Evolutionary conservation across 2,329 filamentous ascomycete species (phyloP).

Genomic region (Penicillium glabrum): DNA sequence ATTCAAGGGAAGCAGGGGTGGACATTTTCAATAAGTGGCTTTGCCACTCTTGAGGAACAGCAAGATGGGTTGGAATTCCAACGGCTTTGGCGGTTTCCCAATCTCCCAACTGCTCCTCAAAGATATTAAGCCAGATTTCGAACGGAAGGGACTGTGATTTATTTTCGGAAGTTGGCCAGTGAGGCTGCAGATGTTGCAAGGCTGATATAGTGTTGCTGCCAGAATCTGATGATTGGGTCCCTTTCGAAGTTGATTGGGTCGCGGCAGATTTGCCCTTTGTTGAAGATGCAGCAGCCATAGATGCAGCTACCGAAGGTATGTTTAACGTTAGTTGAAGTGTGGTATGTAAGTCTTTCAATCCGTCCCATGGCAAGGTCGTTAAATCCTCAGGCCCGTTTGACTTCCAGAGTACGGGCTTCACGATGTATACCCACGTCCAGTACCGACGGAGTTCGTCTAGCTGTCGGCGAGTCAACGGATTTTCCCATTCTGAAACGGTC

Average conservation of each 20-base stretch:
- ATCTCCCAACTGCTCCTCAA: conserved; percentile 74
- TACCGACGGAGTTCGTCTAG: conserved; percentile 78
- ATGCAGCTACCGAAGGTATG: conserved; percentile 19
- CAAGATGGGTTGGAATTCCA: conserved; percentile 75
- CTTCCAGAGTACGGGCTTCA: conserved; percentile 80
- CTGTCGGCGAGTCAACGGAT: conserved; percentile 84
- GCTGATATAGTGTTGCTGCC: conserved; percentile 34
- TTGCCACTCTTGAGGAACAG: conserved; percentile 72
- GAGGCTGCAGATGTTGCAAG: conserved; percentile 24
- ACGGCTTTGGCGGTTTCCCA: conserved; percentile 87
- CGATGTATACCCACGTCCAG: conserved; percentile 83
- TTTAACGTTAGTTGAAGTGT: conserved; percentile 34
- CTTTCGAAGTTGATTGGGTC: conserved; percentile 10
- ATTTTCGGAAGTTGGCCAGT: conserved; percentile 18
- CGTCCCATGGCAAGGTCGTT: conserved; percentile 52
- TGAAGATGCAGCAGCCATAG: conserved; percentile 11
- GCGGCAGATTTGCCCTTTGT: conserved; percentile 8
- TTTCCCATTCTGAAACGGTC: conserved; percentile 86
- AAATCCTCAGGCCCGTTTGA: conserved; percentile 62
- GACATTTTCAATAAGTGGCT: conserved; percentile 63
- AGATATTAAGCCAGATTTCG: conserved; percentile 86
- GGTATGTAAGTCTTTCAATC: conserved; percentile 34
- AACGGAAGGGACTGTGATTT: conserved; percentile 60
- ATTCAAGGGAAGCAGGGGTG: conserved; percentile 75
- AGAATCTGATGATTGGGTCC: conserved; percentile 27